These are phyloP conservation scores for Wickerhamiella slavikovae DNA, from an alignment of 805 yeast species.

Conservation along the genomic window DNA sequence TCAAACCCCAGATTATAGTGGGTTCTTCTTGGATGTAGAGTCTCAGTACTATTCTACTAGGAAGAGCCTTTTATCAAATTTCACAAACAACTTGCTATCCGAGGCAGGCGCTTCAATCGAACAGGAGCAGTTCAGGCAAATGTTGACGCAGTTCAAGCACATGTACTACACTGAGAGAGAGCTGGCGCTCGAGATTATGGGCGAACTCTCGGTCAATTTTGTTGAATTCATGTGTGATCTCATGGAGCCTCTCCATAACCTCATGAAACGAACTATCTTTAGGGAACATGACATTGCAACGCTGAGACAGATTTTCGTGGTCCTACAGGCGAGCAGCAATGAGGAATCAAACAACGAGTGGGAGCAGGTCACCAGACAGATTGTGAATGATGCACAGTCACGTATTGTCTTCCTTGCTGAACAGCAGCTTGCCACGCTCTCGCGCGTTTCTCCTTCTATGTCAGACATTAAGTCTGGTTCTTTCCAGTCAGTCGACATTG, in stretches of 20 bases:
- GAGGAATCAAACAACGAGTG: constrained; percentile 15
- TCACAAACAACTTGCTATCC: background rate
- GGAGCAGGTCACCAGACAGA: constrained; percentile 46
- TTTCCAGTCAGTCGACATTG: constrained; percentile 14
- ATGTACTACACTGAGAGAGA: background rate
- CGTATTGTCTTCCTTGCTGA: constrained; percentile 66
- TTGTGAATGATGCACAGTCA: constrained; percentile 57
- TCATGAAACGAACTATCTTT: constrained; percentile 41
- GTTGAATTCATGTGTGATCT: constrained; percentile 40
- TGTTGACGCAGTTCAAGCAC: background rate
- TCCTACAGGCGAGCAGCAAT: constrained; percentile 19
- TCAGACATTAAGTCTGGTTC: constrained; percentile 29
- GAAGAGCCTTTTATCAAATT: background rate
- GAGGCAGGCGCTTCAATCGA: background rate
- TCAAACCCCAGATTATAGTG: too few species aligned
- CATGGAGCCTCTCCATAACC: constrained; percentile 62
- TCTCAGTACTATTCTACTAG: background rate
- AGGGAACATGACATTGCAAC: constrained; percentile 47
- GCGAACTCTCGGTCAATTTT: constrained; percentile 12
- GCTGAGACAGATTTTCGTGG: constrained; percentile 41
- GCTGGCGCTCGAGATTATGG: background rate
- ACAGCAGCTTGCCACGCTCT: constrained; percentile 41
- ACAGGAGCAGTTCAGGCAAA: background rate
- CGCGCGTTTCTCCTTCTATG: constrained; percentile 41
- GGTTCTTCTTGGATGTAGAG: too few species aligned